Percentiles rank a stretch among this genome's conserved stretches.
Evolutionary conservation across 139 green algal species (phyloP).

Genomic region (Closterium sp.): DNA sequence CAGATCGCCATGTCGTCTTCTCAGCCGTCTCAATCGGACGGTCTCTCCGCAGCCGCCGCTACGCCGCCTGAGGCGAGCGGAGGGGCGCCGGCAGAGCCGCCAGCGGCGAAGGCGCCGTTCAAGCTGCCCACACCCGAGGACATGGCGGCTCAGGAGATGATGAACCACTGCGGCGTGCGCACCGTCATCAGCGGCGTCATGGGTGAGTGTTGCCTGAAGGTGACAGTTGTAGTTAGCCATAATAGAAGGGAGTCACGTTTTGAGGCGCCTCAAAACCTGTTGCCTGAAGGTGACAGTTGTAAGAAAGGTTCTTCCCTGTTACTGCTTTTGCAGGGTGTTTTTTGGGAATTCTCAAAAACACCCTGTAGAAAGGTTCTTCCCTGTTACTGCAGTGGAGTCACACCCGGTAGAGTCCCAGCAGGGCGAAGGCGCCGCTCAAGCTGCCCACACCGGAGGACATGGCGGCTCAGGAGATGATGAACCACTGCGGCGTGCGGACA

Average conservation of each 20-base stretch:
- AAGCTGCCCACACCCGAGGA: slow-evolving; percentile 66
- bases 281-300: no score
- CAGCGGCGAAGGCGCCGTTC: slow-evolving; percentile 36
- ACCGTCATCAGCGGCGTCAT: slow-evolving; percentile 74
- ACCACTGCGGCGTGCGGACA: slow-evolving; percentile 85
- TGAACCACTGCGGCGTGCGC: slow-evolving; percentile 90
- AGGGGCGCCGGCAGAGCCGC: background rate
- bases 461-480: slow-evolving; percentile 80
- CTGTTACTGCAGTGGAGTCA: background rate
- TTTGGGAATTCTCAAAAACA: no score
- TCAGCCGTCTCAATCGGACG: background rate
- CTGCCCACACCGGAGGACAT: slow-evolving; percentile 70
- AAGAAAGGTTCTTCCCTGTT: no score
- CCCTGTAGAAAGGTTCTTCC: no score
- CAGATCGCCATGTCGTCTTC: background rate
- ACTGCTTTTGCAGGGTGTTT: no score
- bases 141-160: slow-evolving; percentile 75
- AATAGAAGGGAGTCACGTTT: no score
- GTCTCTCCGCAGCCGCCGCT: background rate
- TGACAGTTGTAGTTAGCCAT: no score
- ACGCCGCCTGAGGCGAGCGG: background rate
- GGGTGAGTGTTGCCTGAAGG: slow-evolving; percentile 63
- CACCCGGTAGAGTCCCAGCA: background rate
- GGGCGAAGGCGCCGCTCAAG: slow-evolving; percentile 31
- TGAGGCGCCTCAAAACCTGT: no score